Base-by-base conservation (phyloP, 306 rosid genomes). In the Pyrus bretschneideri region DNA sequence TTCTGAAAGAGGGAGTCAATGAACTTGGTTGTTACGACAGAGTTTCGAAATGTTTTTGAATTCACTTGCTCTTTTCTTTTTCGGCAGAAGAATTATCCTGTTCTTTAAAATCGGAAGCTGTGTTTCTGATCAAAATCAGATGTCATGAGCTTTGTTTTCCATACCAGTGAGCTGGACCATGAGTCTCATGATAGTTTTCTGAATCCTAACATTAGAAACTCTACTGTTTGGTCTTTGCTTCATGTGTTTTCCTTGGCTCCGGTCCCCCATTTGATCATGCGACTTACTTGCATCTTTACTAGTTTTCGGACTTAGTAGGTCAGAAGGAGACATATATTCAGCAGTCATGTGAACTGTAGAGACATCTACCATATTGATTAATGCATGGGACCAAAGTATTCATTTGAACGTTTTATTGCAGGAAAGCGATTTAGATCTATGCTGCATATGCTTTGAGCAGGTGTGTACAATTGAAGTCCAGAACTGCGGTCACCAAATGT, bases 401-500 rank as follows among this genome's bases (percentile, higher is more conserved):
- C 31, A 80, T 45, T 62, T 19, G 21, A 75, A 67, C 54, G 68
- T 49, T 60, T 17, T 67, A 25, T 79, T 89, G 86, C 93, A 95
- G 99, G 93, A 77, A 51, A 92, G 97, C 14, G 97, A 95, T 68
- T 69, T 89, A 3, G 97, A 95, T 51, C 44, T 85, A 68, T 95
- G 97, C 86, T 90, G 95, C 93, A 95, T 95, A 79, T 95, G 97
- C 91, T 95, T 95, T 82, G 99, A 90, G 90, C 97, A 90, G 52
- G 88, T 84, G 7, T 92, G 97, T 79, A 84, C 93, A 46, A 91
- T 95, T 69, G 97, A 95, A 74, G 96, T 95, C 66, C 93, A 90
- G 42, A 77, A 81, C 38, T 95, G 99, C 78, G 97, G 96, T 51
- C 97, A 95, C 81, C 97, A 90, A 71, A 95, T 95, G 98, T 95